Evolutionary conservation across 371 early-diverging fungal genomes (phyloP), one percentile per base, ranked within the genome.

Genomic region (Apophysomyces elegans): DNA sequence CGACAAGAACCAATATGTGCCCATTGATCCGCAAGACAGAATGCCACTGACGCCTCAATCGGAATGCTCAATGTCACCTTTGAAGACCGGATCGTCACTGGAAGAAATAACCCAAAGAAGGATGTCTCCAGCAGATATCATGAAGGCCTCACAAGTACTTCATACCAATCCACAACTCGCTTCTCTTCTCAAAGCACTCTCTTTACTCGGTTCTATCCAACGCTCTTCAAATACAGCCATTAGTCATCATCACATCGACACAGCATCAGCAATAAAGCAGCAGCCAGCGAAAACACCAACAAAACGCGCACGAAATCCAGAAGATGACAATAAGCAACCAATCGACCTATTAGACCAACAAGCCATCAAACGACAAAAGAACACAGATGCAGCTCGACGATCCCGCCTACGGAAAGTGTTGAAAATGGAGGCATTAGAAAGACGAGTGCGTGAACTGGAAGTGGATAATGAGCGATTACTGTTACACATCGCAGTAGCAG

Each of bases 321-420:
- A 43, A 12, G 14, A 43, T 14, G 46, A 18, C 8, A 7, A 45
- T 16, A 18, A 45, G n/a, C 13, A 45, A 16, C 12, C 46, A 13
- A 6, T 45, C 46, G 75, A 79, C 62, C 69, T 65, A 59, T 84
- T 86, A 21, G 87, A 45, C 16, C 46, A 88, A 72, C 71, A 87
- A 21, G 79, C 85, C 18, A 79, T 86, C 59, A 90, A 90, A 78
- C 88, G 90, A 44, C 81, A 83, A 62, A 88, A 88, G 81, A 94
- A 94, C 82, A 94, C 93, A 21, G 93, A 93, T 67, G 94, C 95
- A 2, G 95, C 95, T 35, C 88, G 95, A 44, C 92, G 95, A 62
- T 91, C 91, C 21, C 91, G 95, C 44, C 79, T 86, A 61, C 88
- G 91, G 75, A 94, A 93, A 85, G 77, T 89, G 58, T 78, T 83